Evolutionary conservation across 202 grass and related monocot genomes (phyloP), one percentile per base, ranked within the genome.

Genomic region (Zizania palustris): DNA sequence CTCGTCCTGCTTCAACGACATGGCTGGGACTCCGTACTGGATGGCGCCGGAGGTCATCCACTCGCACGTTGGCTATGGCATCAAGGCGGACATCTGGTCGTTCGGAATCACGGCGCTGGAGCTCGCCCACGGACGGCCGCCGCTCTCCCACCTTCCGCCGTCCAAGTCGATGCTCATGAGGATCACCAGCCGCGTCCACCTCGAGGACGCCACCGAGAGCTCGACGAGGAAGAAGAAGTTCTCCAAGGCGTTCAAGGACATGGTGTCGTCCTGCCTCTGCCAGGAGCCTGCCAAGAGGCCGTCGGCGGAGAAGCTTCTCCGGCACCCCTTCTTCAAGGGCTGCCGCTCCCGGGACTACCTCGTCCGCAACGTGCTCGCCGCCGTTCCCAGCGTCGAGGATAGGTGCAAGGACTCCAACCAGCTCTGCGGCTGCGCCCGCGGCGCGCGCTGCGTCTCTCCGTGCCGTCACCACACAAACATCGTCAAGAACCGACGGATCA

Each of bases 31-130:
- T 67, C 90, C 93, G 19, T 93, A 97, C 58, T 97, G 90, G 93
- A 97, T 97, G 93, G 93, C 93, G 5, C 93, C 93, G 12, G 93
- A 97, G 85, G 90, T 97, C 8, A 91, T 97, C 74, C 93, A 97
- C 85, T 97, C 93, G 11, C 93, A 93, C 70, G 74, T 87, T 19
- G 93, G 93, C 3, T 97, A 97, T 70, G 90, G 90, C n/a, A 82
- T 97, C 42, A 97, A 97, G 85, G 93, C 93, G 3, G 90, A 97
- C 85, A 93, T 97, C 69, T 97, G 93, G 93, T 97, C 88, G 6
- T 93, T 93, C 65, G 93, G 93, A 62, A 93, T 97, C 80, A 97
- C 93, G 7, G 90, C 90, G 9, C 90, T 97, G 0, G 93, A 97
- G 83, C 93, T 97, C 6, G 93, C 93, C 9, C 90, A 97, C 57